phyloP scores from a whole-genome alignment of 352 stramenopile species.

The Phytophthora lateralis region DNA sequence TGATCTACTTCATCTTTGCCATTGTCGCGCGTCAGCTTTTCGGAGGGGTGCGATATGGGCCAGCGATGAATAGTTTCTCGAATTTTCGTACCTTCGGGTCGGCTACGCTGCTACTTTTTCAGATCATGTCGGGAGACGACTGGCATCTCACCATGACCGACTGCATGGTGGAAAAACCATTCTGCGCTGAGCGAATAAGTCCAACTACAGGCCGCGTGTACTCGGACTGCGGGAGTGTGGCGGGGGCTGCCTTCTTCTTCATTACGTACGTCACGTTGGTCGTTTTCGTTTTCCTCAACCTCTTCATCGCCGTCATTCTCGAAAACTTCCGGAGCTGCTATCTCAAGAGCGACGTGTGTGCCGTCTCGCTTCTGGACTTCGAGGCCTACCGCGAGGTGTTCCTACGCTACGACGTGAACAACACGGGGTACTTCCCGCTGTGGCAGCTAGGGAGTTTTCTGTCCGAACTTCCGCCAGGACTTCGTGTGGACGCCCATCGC shows the following conservation, averaged over 20 bases:
- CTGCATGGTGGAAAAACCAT: constrained; percentile 64
- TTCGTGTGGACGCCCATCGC: constrained; percentile 48
- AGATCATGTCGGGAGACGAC: constrained; percentile 85
- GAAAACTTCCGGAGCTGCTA: constrained; percentile 87
- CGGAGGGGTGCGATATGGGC: constrained; percentile 59
- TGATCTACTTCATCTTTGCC: constrained; percentile 87
- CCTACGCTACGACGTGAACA: constrained; percentile 59
- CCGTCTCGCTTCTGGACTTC: constrained; percentile 79
- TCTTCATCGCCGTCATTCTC: constrained; percentile 84
- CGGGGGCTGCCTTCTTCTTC: constrained; percentile 61
- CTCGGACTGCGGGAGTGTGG: constrained; percentile 66
- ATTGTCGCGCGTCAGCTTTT: constrained; percentile 79
- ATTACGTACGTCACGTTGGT: constrained; percentile 76
- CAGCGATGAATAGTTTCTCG: constrained; percentile 68
- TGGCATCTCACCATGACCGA: constrained; percentile 87
- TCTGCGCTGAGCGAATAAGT: constrained; percentile 56
- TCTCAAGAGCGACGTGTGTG: constrained; percentile 73
- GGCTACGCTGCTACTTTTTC: constrained; percentile 70
- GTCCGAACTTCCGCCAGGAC: constrained; percentile 51
- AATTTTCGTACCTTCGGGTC: constrained; percentile 76
- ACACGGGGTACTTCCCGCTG: constrained; percentile 60
- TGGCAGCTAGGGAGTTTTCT: constrained; percentile 73
- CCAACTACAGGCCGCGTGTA: constrained; percentile 39
- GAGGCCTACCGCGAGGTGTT: constrained; percentile 78
- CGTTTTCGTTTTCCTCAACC: constrained; percentile 84